A percentile compares a stretch with the other conserved stretches of the same genome.
Evolutionary conservation across 1,284 basidiomycete species (phyloP).

Genomic region (Sanghuangporus sanghuang): DNA sequence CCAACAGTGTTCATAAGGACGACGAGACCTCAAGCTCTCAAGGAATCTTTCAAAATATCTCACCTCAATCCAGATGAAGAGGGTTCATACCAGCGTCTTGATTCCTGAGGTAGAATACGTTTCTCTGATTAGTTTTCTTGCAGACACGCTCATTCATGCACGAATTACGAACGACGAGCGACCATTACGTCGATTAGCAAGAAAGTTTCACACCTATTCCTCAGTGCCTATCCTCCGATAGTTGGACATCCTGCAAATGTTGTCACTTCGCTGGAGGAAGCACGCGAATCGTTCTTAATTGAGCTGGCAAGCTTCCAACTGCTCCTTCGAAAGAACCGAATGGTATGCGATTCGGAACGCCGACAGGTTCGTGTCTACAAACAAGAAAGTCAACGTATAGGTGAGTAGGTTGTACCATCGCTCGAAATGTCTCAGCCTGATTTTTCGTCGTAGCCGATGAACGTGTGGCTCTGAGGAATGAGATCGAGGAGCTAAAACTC

Average conservation of each 20-base stretch:
- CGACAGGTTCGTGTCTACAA: constrained; percentile 78
- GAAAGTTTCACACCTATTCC: constrained; percentile 71
- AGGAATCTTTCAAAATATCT: background rate
- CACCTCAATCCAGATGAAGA: constrained; percentile 6
- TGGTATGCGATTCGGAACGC: constrained; percentile 78
- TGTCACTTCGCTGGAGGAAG: constrained; percentile 52
- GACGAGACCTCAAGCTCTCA: background rate
- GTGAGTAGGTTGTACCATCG: constrained; percentile 34
- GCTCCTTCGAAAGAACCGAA: constrained; percentile 64
- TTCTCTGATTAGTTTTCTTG: background rate
- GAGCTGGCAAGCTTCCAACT: constrained; percentile 73
- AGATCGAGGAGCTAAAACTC: constrained; percentile 72
- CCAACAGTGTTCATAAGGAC: background rate
- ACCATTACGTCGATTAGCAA: constrained; percentile 65
- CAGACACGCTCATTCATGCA: constrained; percentile 72
- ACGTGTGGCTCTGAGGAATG: constrained; percentile 54
- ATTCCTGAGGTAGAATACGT: background rate
- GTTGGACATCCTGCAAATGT: constrained; percentile 32
- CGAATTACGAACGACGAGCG: constrained; percentile 65
- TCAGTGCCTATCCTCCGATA: constrained; percentile 49
- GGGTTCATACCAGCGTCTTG: background rate
- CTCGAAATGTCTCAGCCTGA: constrained; percentile 5
- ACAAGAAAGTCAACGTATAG: constrained; percentile 61
- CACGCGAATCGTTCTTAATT: constrained; percentile 69
- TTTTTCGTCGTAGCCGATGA: constrained; percentile 50